Percentiles rank a stretch among this genome's conserved stretches.
Conservation (phyloP, 139 green algal species). For the Closterium sp. region DNA sequence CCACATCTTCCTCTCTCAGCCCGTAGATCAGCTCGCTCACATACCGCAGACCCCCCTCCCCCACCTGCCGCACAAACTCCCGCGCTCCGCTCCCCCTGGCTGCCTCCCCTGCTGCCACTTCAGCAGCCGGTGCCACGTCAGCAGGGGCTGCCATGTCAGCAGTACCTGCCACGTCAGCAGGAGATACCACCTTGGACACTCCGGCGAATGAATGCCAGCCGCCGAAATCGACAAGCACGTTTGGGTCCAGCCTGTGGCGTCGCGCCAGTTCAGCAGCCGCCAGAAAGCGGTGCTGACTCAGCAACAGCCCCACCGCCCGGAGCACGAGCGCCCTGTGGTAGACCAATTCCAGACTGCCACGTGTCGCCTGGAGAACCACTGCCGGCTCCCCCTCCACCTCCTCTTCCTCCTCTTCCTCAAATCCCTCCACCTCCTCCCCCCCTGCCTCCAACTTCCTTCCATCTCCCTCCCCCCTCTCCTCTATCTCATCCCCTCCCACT, state of each 20-base stretch:
- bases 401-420: background rate
- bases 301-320: slow-evolving; percentile 56
- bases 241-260: slow-evolving; percentile 78
- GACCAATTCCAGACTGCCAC: slow-evolving; percentile 90
- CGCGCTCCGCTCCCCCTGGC: slow-evolving; percentile 25
- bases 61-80: slow-evolving; percentile 62
- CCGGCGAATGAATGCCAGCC: slow-evolving; percentile 76
- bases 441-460: background rate
- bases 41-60: background rate
- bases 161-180: too few relatives aligned
- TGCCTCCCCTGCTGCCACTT: background rate
- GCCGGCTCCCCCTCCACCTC: background rate
- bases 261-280: slow-evolving; percentile 27
- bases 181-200: too few relatives aligned
- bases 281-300: slow-evolving; percentile 52
- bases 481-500: background rate
- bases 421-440: background rate
- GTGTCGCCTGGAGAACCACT: slow-evolving; percentile 73
- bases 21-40: slow-evolving; percentile 35
- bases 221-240: slow-evolving; percentile 85
- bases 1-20: background rate
- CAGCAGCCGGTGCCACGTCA: too few relatives aligned
- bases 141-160: too few relatives aligned
- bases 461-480: background rate
- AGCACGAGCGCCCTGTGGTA: slow-evolving; percentile 79